Evolutionary conservation across 345 rosid genomes (phyloP).

Genomic region (Camelina laxa): DNA sequence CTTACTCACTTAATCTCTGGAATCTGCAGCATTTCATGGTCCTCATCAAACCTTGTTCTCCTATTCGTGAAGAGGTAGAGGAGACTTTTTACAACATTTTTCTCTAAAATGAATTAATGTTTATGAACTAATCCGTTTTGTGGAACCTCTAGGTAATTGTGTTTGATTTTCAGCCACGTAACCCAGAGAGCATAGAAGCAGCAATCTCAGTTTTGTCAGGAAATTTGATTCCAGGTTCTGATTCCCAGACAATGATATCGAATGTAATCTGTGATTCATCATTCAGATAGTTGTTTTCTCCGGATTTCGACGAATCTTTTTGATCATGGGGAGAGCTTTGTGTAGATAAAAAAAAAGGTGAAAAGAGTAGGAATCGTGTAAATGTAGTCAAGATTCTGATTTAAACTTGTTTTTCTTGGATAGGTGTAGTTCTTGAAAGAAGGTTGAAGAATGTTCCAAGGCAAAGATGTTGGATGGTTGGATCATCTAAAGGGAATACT

Average conservation of each 20-base stretch:
- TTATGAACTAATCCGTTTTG: background rate
- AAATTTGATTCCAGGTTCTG: conserved; percentile 43
- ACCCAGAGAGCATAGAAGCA: conserved; percentile 44
- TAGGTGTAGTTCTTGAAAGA: conserved; percentile 61
- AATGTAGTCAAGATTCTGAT: conserved; percentile 23
- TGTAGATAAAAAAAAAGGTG: background rate
- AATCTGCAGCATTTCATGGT: conserved; percentile 68
- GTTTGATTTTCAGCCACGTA: conserved; percentile 46
- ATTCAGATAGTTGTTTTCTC: background rate
- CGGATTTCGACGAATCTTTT: conserved; percentile 26
- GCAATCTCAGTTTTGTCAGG: conserved; percentile 36
- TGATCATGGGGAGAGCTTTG: background rate
- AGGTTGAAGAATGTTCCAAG: conserved; percentile 62
- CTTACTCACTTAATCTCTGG: conserved; percentile 61
- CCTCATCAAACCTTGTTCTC: conserved; percentile 48
- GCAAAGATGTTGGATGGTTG: conserved; percentile 75
- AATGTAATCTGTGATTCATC: conserved; percentile 29
- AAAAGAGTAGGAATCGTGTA: conserved; percentile 2
- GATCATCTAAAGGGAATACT: conserved; percentile 54
- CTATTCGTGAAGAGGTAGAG: conserved; percentile 25
- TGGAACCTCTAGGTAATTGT: conserved; percentile 33
- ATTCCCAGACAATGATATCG: conserved; percentile 36
- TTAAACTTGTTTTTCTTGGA: background rate
- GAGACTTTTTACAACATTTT: too few relatives aligned
- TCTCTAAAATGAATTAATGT: background rate